Conservation (phyloP, 2,329 filamentous ascomycete species). For the Penicillium expansum region DNA sequence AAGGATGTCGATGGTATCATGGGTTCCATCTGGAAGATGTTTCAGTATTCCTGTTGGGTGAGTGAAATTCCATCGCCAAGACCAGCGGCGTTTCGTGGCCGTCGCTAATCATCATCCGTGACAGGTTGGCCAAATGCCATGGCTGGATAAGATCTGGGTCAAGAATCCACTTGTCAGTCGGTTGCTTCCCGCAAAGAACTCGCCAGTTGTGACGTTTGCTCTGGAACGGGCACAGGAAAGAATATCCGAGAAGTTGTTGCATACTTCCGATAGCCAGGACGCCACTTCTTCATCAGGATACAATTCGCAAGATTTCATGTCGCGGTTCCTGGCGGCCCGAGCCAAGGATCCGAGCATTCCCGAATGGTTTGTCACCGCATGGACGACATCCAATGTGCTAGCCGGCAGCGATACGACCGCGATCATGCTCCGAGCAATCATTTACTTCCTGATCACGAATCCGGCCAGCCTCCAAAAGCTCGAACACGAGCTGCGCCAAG, state of each 20-base stretch:
- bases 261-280: background rate
- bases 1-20: background rate
- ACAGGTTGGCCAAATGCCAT: background rate
- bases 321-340: background rate
- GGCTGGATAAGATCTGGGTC: background rate
- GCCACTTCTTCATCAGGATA: background rate
- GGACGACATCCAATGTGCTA: slow-evolving; percentile 43
- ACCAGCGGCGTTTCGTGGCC: too few species aligned
- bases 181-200: background rate
- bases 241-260: background rate
- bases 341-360: background rate
- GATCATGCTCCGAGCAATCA: slow-evolving; percentile 10
- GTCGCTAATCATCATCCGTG: too few species aligned
- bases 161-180: background rate
- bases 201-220: background rate
- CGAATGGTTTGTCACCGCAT: background rate
- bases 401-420: slow-evolving; percentile 22
- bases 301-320: background rate
- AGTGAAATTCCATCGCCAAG: too few species aligned
- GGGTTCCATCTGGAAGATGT: slow-evolving; percentile 23
- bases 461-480: slow-evolving; percentile 32
- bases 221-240: background rate
- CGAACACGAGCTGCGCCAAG: slow-evolving; percentile 25
- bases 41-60: slow-evolving; percentile 14
- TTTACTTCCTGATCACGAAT: slow-evolving; percentile 18